Evolutionary conservation across 169 alveolate genomes (phyloP), one percentile per base, ranked within the genome.

Genomic region (Amoebophrya sp.): DNA sequence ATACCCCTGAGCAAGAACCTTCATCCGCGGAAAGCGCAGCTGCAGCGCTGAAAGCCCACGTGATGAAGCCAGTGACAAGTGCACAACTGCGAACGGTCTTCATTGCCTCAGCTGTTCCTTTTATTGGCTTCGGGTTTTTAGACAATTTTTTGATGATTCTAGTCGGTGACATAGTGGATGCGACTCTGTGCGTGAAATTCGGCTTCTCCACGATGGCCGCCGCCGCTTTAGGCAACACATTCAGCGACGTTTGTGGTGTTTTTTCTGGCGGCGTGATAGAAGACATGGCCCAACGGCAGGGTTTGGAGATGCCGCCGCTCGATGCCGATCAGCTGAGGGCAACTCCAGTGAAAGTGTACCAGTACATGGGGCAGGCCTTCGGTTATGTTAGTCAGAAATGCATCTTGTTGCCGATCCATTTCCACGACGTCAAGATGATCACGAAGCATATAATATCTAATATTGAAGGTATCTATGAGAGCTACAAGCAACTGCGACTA

Each of bases 151-250:
- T 95, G 91, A 95, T 95, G 96, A 94, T 95, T n/a, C 83, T 92
- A 0, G 92, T 95, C 0, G 96, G 96, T 39, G 96, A 95, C 92
- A 34, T 89, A 92, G 90, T 94, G 78, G 96, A 94, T 89, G 93
- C 96, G 41, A 91, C 95, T 23, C 93, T 94, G 90, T 93, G 96
- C 78, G 93, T 91, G 39, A 77, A 90, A 36, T 78, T 94, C n/a
- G 96, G 96, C n/a, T 91, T 95, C 26, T 91, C 95, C 83, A 95
- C 96, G 29, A 65, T 95, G 94, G 95, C 96, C 10, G 96, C 96
- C 3, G 96, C 96, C 6, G 96, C 95, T 0, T 91, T 95, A 77
- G 96, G 96, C 33, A 94, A 94, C 92, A 23, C 92, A 41, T 89
- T 94, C n/a, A 78, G 95, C n/a, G 94, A 92, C 89, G 93, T 92